These are phyloP conservation scores for Verticillium tricorpus DNA, from an alignment of 2,329 filamentous ascomycete genomes.

Conservation along the genomic window DNA sequence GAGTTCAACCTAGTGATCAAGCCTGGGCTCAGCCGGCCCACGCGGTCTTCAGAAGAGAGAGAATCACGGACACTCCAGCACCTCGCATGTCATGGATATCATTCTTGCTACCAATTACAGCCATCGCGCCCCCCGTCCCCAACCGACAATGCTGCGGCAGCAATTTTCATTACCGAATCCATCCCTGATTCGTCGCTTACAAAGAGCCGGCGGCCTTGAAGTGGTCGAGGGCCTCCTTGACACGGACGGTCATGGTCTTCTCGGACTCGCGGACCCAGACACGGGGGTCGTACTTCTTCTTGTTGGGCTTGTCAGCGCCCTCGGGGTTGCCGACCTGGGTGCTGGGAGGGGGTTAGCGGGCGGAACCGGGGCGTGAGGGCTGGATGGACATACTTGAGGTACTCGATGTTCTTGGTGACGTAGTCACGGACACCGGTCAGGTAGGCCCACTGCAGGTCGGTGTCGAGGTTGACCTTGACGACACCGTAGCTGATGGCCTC, in stretches of 20 bases:
- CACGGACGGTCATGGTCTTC: conserved; percentile 88
- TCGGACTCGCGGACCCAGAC: conserved; percentile 97
- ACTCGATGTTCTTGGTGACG: conserved; percentile 91
- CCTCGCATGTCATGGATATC: background rate
- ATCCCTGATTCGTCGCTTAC: conserved; percentile 40
- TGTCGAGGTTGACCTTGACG: conserved; percentile 99
- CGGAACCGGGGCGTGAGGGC: background rate
- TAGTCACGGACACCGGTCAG: conserved; percentile 90
- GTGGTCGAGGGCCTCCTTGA: conserved; percentile 77
- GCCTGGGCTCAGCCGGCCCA: too few relatives aligned
- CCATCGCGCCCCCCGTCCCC: background rate
- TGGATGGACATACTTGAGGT: conserved; percentile 45
- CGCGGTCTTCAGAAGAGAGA: too few relatives aligned
- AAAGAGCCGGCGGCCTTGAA: conserved; percentile 82
- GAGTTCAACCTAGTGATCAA: too few relatives aligned
- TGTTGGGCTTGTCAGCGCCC: conserved; percentile 96
- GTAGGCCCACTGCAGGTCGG: conserved; percentile 96
- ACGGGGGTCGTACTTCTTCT: conserved; percentile 84
- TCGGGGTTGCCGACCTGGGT: conserved; percentile 91
- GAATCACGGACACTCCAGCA: too few relatives aligned
- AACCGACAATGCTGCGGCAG: background rate
- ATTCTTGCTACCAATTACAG: background rate
- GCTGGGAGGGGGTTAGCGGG: conserved; percentile 26
- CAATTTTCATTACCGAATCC: background rate
- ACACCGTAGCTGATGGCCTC: conserved; percentile 90